Percentiles rank a stretch among this genome's conserved stretches.
Evolutionary conservation across 495 filamentous ascomycete species (phyloP).

Genomic region (Elaphomyces granulatus): DNA sequence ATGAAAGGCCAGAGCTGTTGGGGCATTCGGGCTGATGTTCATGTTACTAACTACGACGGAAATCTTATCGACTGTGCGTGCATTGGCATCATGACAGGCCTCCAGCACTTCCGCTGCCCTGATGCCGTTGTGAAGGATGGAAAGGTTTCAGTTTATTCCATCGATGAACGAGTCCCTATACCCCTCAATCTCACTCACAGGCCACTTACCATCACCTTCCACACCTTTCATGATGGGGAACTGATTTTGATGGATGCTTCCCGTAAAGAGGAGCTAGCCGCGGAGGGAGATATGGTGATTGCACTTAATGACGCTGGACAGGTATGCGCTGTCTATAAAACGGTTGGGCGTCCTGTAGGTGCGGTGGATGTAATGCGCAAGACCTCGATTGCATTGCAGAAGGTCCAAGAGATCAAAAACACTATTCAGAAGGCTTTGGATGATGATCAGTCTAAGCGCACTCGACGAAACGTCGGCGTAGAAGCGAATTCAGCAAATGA

Average conservation of each 20-base stretch:
- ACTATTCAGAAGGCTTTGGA: slow-evolving; percentile 57
- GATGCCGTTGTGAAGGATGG: slow-evolving; percentile 76
- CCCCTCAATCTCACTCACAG: slow-evolving; percentile 78
- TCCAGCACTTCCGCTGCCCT: slow-evolving; percentile 79
- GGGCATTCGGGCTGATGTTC: slow-evolving; percentile 75
- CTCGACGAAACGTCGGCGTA: slow-evolving; percentile 59
- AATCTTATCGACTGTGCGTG: slow-evolving; percentile 75
- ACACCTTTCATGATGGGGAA: slow-evolving; percentile 57
- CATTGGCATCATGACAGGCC: slow-evolving; percentile 69
- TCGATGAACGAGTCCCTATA: slow-evolving; percentile 80
- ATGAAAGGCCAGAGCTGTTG: slow-evolving; percentile 82
- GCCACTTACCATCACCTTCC: slow-evolving; percentile 77
- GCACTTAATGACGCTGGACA: slow-evolving; percentile 82
- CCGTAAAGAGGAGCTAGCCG: slow-evolving; percentile 69
- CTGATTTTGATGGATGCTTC: slow-evolving; percentile 63
- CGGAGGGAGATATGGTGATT: slow-evolving; percentile 71
- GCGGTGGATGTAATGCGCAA: slow-evolving; percentile 61
- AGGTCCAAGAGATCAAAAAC: slow-evolving; percentile 63
- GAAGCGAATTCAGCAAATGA: slow-evolving; percentile 79
- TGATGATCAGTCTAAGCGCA: slow-evolving; percentile 58
- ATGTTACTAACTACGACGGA: slow-evolving; percentile 80
- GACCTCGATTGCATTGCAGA: slow-evolving; percentile 50
- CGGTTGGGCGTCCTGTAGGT: slow-evolving; percentile 66
- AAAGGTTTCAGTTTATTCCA: slow-evolving; percentile 61
- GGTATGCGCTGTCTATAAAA: slow-evolving; percentile 80